Base-by-base conservation (phyloP, 169 alveolate genomes). In the Cryptosporidium ubiquitum region DNA sequence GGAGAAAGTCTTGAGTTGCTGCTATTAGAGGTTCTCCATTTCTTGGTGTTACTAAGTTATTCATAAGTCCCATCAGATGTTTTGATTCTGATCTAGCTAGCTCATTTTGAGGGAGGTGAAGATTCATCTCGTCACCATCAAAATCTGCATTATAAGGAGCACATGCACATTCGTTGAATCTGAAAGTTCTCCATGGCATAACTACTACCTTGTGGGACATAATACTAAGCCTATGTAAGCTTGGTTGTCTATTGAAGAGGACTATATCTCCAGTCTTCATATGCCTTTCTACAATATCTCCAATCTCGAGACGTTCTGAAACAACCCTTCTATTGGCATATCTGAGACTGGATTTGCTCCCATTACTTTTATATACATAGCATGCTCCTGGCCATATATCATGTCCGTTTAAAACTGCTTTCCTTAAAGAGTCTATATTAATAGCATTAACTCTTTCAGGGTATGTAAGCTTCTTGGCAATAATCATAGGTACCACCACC, bases 101-200 rank as follows among this genome's bases (percentile, higher is more conserved):
- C 84, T 96, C 96, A 7, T 99, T 97, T 93, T 98, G 98, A 18
- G 99, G 99, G 49, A 98, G 92, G 93, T 98, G 99, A 33, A 98
- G 94, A 91, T 98, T 98, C 99, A 98, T 98, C 92, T 98, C 99
- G 91, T 98, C 99, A 0, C 99, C 99, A 91, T 98, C 99, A 85
- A 98, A 98, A 92, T 98, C 99, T 2, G 99, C 99, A 86, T 98
- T 98, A 94, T 97, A 98, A 12, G 99, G 99, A 18, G 98, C 95
- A 93, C 99, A 98, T 37, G 96, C 98, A 89, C 99, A 96, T 92
- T 97, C 99, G 93, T 98, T 98, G 85, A 98, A 98, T 33, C 99
- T 94, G 68, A 98, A 93, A 14, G 99, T 98, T 69, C 98, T 94
- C 92, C 97, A 96, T 16, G 97, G 97, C 98, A 97, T 94, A 26